Percentiles rank a stretch among this genome's conserved stretches.
These are phyloP conservation scores for Populus davidiana DNA, from an alignment of 345 rosid genomes.

Conservation along the genomic window DNA sequence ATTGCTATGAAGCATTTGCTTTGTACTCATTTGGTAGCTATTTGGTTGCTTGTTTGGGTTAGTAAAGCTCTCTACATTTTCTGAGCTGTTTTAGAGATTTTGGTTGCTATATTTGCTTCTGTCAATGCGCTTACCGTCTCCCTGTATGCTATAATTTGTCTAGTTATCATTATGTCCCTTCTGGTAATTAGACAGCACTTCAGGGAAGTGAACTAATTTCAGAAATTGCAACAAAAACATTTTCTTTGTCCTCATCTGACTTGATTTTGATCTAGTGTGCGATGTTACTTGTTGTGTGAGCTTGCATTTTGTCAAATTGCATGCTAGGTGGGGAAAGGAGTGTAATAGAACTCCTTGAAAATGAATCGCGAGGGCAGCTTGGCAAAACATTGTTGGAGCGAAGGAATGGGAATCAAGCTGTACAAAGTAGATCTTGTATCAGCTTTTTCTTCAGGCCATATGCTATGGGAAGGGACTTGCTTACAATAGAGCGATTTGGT, in stretches of 20 bases:
- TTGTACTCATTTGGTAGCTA: constrained; percentile 84
- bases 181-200: background rate
- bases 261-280: background rate
- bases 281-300: background rate
- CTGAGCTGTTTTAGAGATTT: background rate
- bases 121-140: background rate
- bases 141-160: no score
- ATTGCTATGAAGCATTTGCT: constrained; percentile 88
- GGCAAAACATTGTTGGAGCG: constrained; percentile 46
- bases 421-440: constrained; percentile 32
- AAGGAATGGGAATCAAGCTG: constrained; percentile 21
- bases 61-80: constrained; percentile 5
- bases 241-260: no score
- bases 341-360: constrained; percentile 59
- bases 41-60: constrained; percentile 88
- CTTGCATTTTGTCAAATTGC: constrained; percentile 2
- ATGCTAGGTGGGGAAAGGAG: constrained; percentile 67
- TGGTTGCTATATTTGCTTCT: background rate
- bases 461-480: constrained; percentile 60
- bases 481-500: constrained; percentile 65
- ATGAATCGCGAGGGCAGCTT: constrained; percentile 41
- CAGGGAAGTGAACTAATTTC: constrained; percentile 2
- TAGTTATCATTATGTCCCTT: no score
- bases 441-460: constrained; percentile 63
- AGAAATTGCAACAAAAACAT: background rate